Percentiles rank a stretch among this genome's conserved stretches.
Evolutionary conservation across 257 asterid genomes (phyloP).

Genomic region (Solanum medicagineum): DNA sequence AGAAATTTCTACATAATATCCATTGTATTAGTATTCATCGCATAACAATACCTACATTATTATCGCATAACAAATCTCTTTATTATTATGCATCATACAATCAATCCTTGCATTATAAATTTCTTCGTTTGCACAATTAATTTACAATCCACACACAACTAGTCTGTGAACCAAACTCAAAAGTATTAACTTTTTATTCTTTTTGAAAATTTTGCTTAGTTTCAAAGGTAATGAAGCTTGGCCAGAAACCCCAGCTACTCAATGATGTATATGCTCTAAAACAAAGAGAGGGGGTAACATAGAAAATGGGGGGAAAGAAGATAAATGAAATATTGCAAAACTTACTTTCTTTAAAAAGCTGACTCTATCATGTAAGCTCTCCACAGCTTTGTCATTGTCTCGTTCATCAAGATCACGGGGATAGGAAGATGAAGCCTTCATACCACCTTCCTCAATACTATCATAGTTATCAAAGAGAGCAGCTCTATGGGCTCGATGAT

Average conservation of each 20-base stretch:
- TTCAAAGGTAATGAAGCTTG: background rate
- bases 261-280: background rate
- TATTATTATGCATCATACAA: background rate
- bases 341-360: slow-evolving; percentile 73
- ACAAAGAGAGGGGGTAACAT: background rate
- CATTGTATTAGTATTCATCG: background rate
- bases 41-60: background rate
- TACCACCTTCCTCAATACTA: slow-evolving; percentile 76
- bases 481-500: slow-evolving; percentile 59
- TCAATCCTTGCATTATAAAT: background rate
- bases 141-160: background rate
- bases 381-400: slow-evolving; percentile 62
- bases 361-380: slow-evolving; percentile 83
- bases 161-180: background rate
- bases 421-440: slow-evolving; percentile 52
- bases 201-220: background rate
- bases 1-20: background rate
- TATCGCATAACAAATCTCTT: background rate
- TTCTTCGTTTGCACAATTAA: background rate
- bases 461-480: slow-evolving; percentile 65
- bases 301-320: background rate
- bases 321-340: background rate
- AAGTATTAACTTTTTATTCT: background rate
- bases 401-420: slow-evolving; percentile 55
- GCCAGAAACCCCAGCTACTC: background rate